phyloP scores from a whole-genome alignment of 441 rosid genomes.

The Omphalea diandra region DNA sequence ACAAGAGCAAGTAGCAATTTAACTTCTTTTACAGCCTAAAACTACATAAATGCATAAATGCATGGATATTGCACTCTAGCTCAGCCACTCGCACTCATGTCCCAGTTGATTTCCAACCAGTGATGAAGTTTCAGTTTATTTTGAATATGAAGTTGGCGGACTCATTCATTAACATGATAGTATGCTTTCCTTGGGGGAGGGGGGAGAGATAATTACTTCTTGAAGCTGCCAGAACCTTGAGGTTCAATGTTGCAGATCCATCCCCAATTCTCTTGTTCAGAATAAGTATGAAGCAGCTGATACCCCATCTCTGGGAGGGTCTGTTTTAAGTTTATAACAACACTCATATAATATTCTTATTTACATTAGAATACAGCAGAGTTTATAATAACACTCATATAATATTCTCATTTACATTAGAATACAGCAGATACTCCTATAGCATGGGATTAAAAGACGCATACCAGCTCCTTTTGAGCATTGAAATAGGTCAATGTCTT shows the following conservation, averaged over 20 bases:
- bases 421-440: slow-evolving; percentile 17
- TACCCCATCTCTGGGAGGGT: slow-evolving; percentile 79
- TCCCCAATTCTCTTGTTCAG: slow-evolving; percentile 88
- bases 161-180: neutral
- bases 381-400: slow-evolving; percentile 16
- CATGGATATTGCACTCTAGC: neutral
- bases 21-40: slow-evolving; percentile 4
- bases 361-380: slow-evolving; percentile 13
- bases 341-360: slow-evolving; percentile 8
- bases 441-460: slow-evolving; percentile 12
- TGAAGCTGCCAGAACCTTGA: slow-evolving; percentile 63
- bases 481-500: slow-evolving; percentile 68
- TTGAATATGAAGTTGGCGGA: neutral
- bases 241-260: slow-evolving; percentile 80
- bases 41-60: neutral
- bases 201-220: slow-evolving; percentile 46
- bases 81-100: neutral
- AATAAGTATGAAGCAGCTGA: slow-evolving; percentile 75
- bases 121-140: neutral
- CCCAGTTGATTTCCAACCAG: slow-evolving; percentile 3
- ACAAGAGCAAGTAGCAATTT: neutral
- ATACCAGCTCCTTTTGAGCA: slow-evolving; percentile 84
- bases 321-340: too few relatives aligned
- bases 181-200: slow-evolving; percentile 18
- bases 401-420: slow-evolving; percentile 6